Evolutionary conservation across 108 stramenopile genomes (phyloP), one percentile per base, ranked within the genome.

Genomic region (Skeletonema tropicum): DNA sequence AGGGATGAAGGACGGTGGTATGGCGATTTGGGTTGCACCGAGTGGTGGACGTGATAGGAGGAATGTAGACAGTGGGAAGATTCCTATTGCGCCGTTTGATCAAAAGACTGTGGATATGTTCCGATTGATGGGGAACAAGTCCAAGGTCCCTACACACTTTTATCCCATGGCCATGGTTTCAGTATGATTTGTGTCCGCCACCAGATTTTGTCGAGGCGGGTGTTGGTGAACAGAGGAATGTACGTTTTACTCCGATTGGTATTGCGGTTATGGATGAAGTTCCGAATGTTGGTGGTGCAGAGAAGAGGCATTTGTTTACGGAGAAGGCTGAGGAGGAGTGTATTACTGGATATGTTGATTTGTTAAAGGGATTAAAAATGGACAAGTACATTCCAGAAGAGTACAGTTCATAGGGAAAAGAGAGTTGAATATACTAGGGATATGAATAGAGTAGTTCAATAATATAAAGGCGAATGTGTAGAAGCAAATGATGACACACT

Each of bases 1-100:
- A 14, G 85, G 86, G 62, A 64, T 96, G 66, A 97, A 95, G 70
- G 68, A 82, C 13, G 97, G 97, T 4, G 96, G 98, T 14, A 68
- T 83, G 60, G 71, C 89, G n/a, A 73, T 98, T 72, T 98, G 98
- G 98, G 97, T 98, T 3, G 98, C 98, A n/a, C 98, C 98, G 3
- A 87, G 86, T 19, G 98, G 98, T 26, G 98, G 98, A 36, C 86
- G 98, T 13, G 98, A 98, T 84, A 84, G 98, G 46, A 88, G 97
- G 8, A 83, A 95, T 82, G 72, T 88, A 0, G 76, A 69, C 14
- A 82, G 89, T 0, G 92, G 93, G 12, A 86, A 94, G 66, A 93
- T 96, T 23, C 95, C 95, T 25, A 84, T 94, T 67, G 93, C 98
- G 11, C 90, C 94, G 0, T 97, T 96, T 83, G 98, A 98, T 82